phyloP scores from a whole-genome alignment of 1,139 yeast genomes.

The Scheffersomyces titani region DNA sequence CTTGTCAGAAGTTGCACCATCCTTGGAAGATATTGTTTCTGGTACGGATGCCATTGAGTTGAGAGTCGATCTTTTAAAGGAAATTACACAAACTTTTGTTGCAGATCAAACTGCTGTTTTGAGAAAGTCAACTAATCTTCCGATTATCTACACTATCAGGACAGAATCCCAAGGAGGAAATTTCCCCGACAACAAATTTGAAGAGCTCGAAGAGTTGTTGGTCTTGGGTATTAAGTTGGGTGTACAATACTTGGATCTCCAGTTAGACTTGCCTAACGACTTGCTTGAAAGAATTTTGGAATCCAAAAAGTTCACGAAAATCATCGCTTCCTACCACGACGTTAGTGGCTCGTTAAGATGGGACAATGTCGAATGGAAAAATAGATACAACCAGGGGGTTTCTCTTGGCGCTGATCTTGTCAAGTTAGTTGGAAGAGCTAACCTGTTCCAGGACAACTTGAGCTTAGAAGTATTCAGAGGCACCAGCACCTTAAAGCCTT shows the following conservation, averaged over 20 bases:
- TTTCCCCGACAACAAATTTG: slow-evolving; percentile 53
- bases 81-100: slow-evolving; percentile 54
- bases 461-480: slow-evolving; percentile 68
- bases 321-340: slow-evolving; percentile 85
- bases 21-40: slow-evolving; percentile 54
- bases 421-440: slow-evolving; percentile 83
- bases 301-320: slow-evolving; percentile 58
- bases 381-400: slow-evolving; percentile 66
- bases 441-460: slow-evolving; percentile 64
- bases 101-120: slow-evolving; percentile 73
- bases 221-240: slow-evolving; percentile 69
- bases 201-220: slow-evolving; percentile 52
- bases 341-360: slow-evolving; percentile 62
- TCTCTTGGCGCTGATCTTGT: slow-evolving; percentile 70
- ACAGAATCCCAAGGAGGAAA: slow-evolving; percentile 81
- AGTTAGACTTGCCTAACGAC: slow-evolving; percentile 43
- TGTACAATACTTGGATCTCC: slow-evolving; percentile 56
- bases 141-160: slow-evolving; percentile 81
- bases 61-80: slow-evolving; percentile 69
- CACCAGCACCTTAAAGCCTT: slow-evolving; percentile 54
- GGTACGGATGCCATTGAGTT: slow-evolving; percentile 86
- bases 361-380: slow-evolving; percentile 73
- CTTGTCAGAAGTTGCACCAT: slow-evolving; percentile 44
- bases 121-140: slow-evolving; percentile 62
- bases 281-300: slow-evolving; percentile 30